Conservation (phyloP, 805 yeast genomes). For the Ogataea neopini region DNA sequence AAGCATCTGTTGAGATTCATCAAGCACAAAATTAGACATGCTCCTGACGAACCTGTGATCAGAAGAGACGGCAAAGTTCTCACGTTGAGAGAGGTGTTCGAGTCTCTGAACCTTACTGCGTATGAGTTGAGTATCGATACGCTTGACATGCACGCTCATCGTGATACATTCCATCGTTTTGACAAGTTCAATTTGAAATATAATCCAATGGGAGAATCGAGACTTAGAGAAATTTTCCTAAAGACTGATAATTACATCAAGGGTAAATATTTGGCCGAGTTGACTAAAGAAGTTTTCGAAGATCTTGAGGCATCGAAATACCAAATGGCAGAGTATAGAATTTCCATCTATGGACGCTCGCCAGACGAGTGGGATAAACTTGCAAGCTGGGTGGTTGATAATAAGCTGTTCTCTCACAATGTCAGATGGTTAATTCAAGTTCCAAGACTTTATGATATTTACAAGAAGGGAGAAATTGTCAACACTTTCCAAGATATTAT, state of each 20-base stretch:
- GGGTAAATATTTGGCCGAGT: conserved; percentile 89
- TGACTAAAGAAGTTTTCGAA: conserved; percentile 89
- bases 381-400: conserved; percentile 94
- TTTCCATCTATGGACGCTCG: conserved; percentile 90
- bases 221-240: conserved; percentile 91
- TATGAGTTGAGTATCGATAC: conserved; percentile 96
- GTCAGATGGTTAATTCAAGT: conserved; percentile 97
- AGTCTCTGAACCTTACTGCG: conserved; percentile 87
- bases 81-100: conserved; percentile 85
- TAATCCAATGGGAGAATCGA: conserved; percentile 97
- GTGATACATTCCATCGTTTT: conserved; percentile 95
- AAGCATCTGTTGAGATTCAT: conserved; percentile 93
- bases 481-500: conserved; percentile 73
- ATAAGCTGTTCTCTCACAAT: conserved; percentile 86
- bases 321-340: conserved; percentile 96
- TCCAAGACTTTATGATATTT: conserved; percentile 90
- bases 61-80: conserved; percentile 88
- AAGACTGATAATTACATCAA: conserved; percentile 92
- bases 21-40: conserved; percentile 87
- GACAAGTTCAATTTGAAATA: conserved; percentile 96
- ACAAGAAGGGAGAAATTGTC: conserved; percentile 74
- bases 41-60: conserved; percentile 86
- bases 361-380: conserved; percentile 92
- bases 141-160: conserved; percentile 98
- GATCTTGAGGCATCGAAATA: conserved; percentile 94